phyloP scores from a whole-genome alignment of 1,139 yeast genomes.

The Kurtzmaniella quercitrusa region DNA sequence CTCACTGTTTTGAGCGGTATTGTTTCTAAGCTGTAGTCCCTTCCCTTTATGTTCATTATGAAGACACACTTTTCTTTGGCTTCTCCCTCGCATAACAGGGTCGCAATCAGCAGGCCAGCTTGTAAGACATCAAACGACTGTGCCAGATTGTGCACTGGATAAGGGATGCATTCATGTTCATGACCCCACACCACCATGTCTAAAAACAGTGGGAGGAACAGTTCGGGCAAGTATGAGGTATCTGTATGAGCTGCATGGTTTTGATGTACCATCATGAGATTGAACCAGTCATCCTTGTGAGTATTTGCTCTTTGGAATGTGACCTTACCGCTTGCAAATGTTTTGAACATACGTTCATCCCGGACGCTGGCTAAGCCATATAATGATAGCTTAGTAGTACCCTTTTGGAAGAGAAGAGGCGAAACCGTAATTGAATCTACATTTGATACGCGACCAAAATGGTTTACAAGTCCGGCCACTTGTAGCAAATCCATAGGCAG shows the following conservation, averaged over 20 bases:
- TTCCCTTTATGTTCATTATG: conserved; percentile 59
- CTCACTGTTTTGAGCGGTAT: conserved; percentile 70
- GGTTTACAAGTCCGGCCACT: conserved; percentile 80
- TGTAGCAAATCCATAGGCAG: conserved; percentile 85
- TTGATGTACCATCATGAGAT: conserved; percentile 87
- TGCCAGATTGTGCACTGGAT: conserved; percentile 60
- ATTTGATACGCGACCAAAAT: conserved; percentile 80
- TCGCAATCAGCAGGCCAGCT: conserved; percentile 94
- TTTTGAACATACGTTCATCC: conserved; percentile 81
- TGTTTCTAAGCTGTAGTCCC: conserved; percentile 59
- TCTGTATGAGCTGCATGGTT: conserved; percentile 78
- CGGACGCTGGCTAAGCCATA: conserved; percentile 88
- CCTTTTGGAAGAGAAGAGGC: conserved; percentile 84
- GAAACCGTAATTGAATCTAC: conserved; percentile 69
- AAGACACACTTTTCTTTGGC: conserved; percentile 71
- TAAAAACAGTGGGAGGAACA: conserved; percentile 73
- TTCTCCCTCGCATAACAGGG: conserved; percentile 86
- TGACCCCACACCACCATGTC: conserved; percentile 95
- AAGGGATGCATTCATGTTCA: conserved; percentile 90
- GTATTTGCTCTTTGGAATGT: conserved; percentile 70
- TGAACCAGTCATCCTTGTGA: conserved; percentile 70
- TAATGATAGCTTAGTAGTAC: conserved; percentile 73
- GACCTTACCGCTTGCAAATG: conserved; percentile 78
- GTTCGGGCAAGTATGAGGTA: conserved; percentile 81
- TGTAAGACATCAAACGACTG: conserved; percentile 78